Conservation (phyloP, 179 eudicot genomes). For the Silene vulgaris region DNA sequence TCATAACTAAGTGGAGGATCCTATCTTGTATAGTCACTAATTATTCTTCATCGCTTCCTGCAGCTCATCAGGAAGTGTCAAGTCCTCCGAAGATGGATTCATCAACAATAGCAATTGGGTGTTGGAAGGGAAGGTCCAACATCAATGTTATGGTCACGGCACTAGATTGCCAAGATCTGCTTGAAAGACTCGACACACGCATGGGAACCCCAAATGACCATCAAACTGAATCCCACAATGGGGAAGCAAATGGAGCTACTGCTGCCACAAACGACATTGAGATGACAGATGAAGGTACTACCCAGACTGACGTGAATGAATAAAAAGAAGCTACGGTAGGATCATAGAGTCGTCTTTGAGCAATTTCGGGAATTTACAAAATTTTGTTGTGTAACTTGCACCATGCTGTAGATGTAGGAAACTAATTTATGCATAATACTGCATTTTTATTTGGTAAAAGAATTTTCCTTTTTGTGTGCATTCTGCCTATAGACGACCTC, state of each 20-base stretch:
- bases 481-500: too few species aligned
- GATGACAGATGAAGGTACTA: slow-evolving; percentile 23
- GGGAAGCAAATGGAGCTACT: slow-evolving; percentile 19
- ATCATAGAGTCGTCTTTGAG: slow-evolving; percentile 5
- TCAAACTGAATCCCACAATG: slow-evolving; percentile 15
- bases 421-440: background rate
- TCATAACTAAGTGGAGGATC: too few species aligned
- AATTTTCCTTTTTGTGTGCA: background rate
- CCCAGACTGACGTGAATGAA: slow-evolving; percentile 25
- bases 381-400: slow-evolving; percentile 14
- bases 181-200: slow-evolving; percentile 57
- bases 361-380: background rate
- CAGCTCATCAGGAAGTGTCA: slow-evolving; percentile 37
- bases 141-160: slow-evolving; percentile 81
- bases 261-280: slow-evolving; percentile 23
- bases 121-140: slow-evolving; percentile 83
- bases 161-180: slow-evolving; percentile 80
- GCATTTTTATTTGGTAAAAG: background rate
- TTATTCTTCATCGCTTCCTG: slow-evolving; percentile 8
- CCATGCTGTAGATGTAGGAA: slow-evolving; percentile 1
- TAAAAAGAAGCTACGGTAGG: slow-evolving; percentile 19
- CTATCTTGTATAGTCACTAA: background rate
- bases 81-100: slow-evolving; percentile 35
- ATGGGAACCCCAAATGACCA: slow-evolving; percentile 23
- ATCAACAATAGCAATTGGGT: slow-evolving; percentile 73